Percentiles rank a stretch among this genome's conserved stretches.
Evolutionary conservation across 805 yeast genomes (phyloP).

Genomic region (Yarrowia porcina): DNA sequence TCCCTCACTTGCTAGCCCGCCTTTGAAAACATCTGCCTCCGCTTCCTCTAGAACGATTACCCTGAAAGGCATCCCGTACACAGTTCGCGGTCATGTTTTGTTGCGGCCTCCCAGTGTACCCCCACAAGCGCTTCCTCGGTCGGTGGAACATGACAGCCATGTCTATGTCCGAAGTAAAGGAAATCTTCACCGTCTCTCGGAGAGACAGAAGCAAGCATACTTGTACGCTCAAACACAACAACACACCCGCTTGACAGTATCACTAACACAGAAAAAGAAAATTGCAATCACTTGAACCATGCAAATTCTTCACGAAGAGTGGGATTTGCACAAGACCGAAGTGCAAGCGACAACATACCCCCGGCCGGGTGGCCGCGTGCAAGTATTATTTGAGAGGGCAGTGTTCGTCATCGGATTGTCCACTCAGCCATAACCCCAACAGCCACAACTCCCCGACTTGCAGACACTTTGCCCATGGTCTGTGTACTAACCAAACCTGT

Average conservation of each 20-base stretch:
- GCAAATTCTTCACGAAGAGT: constrained; percentile 4
- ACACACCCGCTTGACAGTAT: not conserved
- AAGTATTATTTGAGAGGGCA: constrained; percentile 11
- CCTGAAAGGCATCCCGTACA: not conserved
- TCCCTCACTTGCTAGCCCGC: not conserved
- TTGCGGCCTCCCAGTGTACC: constrained; percentile 20
- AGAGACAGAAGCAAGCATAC: constrained; percentile 20
- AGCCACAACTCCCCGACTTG: constrained; percentile 4
- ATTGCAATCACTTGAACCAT: not conserved
- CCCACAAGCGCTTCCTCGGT: not conserved
- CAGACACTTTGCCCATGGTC: constrained; percentile 12
- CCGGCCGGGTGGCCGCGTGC: constrained; percentile 3
- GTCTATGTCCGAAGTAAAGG: constrained; percentile 18
- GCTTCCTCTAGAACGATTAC: not conserved
- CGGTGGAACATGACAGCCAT: constrained; percentile 15
- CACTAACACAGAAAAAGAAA: constrained; percentile 19
- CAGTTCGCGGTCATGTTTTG: constrained; percentile 16
- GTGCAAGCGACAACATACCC: not conserved
- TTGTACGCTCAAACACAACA: constrained; percentile 13
- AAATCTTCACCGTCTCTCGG: constrained; percentile 18
- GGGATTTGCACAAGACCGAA: constrained; percentile 3
- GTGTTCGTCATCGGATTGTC: not conserved
- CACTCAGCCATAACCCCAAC: not conserved
- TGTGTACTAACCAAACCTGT: constrained; percentile 20
- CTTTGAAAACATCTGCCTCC: not conserved